Percentiles rank a stretch among this genome's conserved stretches.
These are phyloP conservation scores for Chrysoporthe puriensis DNA, from an alignment of 2,329 filamentous ascomycete species.

Conservation along the genomic window DNA sequence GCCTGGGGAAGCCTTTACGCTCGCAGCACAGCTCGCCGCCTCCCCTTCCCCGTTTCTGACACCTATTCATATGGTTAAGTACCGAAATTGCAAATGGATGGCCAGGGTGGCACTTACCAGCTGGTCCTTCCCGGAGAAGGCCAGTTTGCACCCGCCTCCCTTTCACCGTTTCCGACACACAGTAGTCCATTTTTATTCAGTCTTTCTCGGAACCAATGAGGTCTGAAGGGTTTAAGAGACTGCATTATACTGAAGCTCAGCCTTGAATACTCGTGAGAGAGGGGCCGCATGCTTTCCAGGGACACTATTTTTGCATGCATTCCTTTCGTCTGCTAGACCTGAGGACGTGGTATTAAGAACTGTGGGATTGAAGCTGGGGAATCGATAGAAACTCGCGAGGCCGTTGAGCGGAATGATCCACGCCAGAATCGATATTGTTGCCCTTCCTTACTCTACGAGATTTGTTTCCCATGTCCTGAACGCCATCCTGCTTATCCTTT, in stretches of 20 bases:
- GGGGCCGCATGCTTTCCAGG: neutral
- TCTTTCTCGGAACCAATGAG: neutral
- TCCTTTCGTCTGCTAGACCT: neutral
- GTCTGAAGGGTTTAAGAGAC: neutral
- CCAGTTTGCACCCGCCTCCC: too few species aligned
- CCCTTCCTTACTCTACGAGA: conserved; percentile 1
- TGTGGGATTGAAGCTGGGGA: neutral
- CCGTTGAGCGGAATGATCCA: neutral
- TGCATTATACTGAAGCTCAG: too few species aligned
- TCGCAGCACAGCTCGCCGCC: too few species aligned
- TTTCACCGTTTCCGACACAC: too few species aligned
- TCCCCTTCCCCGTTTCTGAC: too few species aligned
- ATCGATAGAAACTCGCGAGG: neutral
- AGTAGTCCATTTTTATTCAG: neutral
- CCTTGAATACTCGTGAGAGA: too few species aligned
- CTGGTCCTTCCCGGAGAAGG: too few species aligned
- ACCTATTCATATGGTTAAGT: too few species aligned
- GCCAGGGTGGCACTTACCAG: too few species aligned
- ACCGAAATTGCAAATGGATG: too few species aligned
- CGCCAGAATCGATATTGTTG: neutral
- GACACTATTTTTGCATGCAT: neutral
- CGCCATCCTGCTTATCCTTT: conserved; percentile 3
- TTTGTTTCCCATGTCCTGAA: conserved; percentile 12
- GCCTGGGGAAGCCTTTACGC: too few species aligned
- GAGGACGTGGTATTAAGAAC: too few species aligned